Base-by-base conservation (phyloP, 192 early-diverging fungal species). In the Coemansia umbellata region DNA sequence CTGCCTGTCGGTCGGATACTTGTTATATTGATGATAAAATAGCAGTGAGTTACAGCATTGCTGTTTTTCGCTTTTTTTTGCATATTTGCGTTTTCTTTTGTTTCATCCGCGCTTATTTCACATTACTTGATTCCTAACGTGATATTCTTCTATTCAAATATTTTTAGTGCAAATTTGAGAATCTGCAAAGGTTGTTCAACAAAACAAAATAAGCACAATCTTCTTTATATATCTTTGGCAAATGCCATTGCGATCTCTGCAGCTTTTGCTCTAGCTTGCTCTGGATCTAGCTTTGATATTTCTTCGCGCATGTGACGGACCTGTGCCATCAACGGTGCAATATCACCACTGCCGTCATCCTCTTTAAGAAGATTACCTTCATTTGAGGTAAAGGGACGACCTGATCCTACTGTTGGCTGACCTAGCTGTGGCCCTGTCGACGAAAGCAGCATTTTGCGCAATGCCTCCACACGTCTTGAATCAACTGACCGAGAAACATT, bases 201-300 rank as follows among this genome's bases (percentile, higher is more conserved):
- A n/a, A n/a, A n/a, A n/a, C n/a, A n/a, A n/a, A n/a, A n/a, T n/a
- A n/a, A n/a, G n/a, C n/a, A n/a, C n/a, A n/a, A n/a, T n/a, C n/a
- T n/a, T 28, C 11, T 24, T 51, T 42, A 43, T 1, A 32, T 6
- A 30, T 50, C 40, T 14, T 42, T 51, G 30, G 63, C 50, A 8
- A 69, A 19, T 15, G 66, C 72, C 58, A 75, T 55, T 17, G 72
- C 72, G 18, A 75, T 48, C 48, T 75, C 72, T 18, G 72, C 72
- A 0, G 72, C 72, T 33, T 48, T 64, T 21, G 37, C 36, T 30
- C 72, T 48, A 8, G 72, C 65, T 21, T 64, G 44, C 19, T 55
- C 45, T 23, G 33, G 40, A 28, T 68, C 65, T 45, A 75, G 35
- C 15, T 49, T 43, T 18, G 72, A 55, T 37, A 75, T 68, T 45